Evolutionary conservation across 2,329 filamentous ascomycete genomes (phyloP).

Genomic region (Eutypella sp.): DNA sequence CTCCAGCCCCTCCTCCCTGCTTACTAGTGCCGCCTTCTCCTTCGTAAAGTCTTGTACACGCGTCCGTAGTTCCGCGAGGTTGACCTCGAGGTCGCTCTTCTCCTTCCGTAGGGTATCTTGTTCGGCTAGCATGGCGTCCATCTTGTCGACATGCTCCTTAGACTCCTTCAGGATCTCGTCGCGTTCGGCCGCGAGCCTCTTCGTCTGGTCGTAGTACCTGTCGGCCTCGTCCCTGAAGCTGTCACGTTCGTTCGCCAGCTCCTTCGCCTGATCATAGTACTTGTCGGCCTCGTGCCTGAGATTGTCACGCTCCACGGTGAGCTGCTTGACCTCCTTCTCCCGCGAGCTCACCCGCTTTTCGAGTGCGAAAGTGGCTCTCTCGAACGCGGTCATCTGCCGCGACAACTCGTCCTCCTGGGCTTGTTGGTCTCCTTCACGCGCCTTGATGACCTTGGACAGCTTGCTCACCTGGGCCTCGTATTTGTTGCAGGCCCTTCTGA

Average conservation of each 20-base stretch:
- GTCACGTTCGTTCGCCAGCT: constrained; percentile 20
- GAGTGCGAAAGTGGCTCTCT: constrained; percentile 15
- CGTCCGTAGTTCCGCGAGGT: constrained; percentile 1
- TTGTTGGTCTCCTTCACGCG: constrained; percentile 16
- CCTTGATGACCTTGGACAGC: constrained; percentile 19
- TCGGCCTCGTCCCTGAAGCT: constrained; percentile 12
- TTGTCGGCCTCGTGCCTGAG: constrained; percentile 12
- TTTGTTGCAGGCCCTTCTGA: constrained; percentile 22
- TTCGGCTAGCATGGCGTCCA: not conserved
- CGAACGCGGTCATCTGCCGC: constrained; percentile 19
- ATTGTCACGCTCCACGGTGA: constrained; percentile 19
- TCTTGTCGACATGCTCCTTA: not conserved
- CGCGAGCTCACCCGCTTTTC: constrained; percentile 21
- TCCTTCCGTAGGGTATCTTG: constrained; percentile 10
- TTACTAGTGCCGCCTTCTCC: constrained; percentile 22
- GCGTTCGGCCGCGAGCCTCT: constrained; percentile 6
- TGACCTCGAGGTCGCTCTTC: constrained; percentile 8
- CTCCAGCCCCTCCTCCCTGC: constrained; percentile 19
- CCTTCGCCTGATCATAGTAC: constrained; percentile 14
- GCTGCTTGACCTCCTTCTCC: constrained; percentile 21
- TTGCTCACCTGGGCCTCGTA: constrained; percentile 18
- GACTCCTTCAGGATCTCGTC: not conserved
- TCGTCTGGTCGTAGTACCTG: constrained; percentile 13
- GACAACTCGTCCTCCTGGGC: constrained; percentile 20
- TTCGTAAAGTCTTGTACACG: constrained; percentile 19